Evolutionary conservation across 495 filamentous ascomycete genomes (phyloP).

Genomic region (Penicillium egyptiacum): DNA sequence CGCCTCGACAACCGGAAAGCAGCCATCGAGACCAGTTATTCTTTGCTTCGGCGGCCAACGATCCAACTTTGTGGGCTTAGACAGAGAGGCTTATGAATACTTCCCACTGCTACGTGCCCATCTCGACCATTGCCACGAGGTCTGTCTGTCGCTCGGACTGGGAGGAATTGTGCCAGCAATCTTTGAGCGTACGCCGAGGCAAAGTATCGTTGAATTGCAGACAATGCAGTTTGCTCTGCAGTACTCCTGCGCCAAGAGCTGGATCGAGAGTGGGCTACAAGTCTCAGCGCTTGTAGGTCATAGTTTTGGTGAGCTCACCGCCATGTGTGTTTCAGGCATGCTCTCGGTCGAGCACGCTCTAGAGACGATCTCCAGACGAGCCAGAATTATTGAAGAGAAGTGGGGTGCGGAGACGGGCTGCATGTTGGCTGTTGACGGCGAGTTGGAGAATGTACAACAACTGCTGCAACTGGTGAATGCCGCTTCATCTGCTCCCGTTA

Average conservation of each 20-base stretch:
- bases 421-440: neutral
- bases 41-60: neutral
- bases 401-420: neutral
- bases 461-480: neutral
- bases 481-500: neutral
- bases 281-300: slow-evolving; percentile 47
- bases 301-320: slow-evolving; percentile 50
- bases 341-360: slow-evolving; percentile 39
- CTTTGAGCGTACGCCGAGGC: neutral
- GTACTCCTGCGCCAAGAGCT: slow-evolving; percentile 45
- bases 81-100: neutral
- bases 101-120: neutral
- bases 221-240: slow-evolving; percentile 47
- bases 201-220: neutral
- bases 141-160: neutral
- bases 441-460: neutral
- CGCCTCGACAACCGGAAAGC: neutral
- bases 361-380: slow-evolving; percentile 42
- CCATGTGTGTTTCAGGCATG: slow-evolving; percentile 36
- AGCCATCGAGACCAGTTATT: neutral
- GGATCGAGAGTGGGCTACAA: slow-evolving; percentile 44
- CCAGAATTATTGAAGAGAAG: slow-evolving; percentile 12
- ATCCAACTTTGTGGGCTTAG: neutral
- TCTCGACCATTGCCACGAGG: neutral
- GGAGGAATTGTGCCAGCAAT: neutral